Percentiles rank a stretch among this genome's conserved stretches.
These are phyloP conservation scores for Cubamyces lactineus DNA, from an alignment of 768 basidiomycete genomes.

Conservation along the genomic window DNA sequence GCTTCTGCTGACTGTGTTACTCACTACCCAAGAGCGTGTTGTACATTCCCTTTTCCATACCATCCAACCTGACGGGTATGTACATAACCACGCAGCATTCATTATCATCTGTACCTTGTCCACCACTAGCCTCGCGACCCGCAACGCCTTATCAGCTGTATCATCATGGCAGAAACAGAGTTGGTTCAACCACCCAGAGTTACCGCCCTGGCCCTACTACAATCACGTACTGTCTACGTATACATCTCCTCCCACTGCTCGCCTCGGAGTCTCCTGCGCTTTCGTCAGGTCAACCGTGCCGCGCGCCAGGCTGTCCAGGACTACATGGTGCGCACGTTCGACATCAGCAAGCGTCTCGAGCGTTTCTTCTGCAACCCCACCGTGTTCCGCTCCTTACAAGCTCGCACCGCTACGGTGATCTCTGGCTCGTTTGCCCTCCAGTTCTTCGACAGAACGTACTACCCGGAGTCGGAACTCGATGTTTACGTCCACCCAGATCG, in stretches of 20 bases:
- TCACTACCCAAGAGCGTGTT: too few relatives aligned
- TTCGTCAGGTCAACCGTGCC: conserved; percentile 24
- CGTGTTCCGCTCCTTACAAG: conserved; percentile 49
- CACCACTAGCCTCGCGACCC: too few relatives aligned
- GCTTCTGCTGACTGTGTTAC: too few relatives aligned
- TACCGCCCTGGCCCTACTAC: too few relatives aligned
- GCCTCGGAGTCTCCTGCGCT: conserved; percentile 14
- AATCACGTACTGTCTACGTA: conserved; percentile 8
- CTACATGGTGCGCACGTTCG: conserved; percentile 32
- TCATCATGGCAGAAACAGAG: too few relatives aligned
- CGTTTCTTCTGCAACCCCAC: conserved; percentile 41
- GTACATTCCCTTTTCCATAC: too few relatives aligned
- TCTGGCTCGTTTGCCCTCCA: conserved; percentile 59
- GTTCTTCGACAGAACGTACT: conserved; percentile 44
- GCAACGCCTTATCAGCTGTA: too few relatives aligned
- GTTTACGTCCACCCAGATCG: conserved; percentile 45
- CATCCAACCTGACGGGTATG: too few relatives aligned
- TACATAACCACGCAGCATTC: too few relatives aligned
- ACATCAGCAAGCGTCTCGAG: conserved; percentile 40
- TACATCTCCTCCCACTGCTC: conserved; percentile 16
- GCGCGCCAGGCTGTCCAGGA: conserved; percentile 22
- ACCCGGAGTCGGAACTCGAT: conserved; percentile 54
- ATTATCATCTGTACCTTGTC: too few relatives aligned
- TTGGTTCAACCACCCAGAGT: too few relatives aligned
- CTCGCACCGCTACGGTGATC: conserved; percentile 47